These are phyloP conservation scores for Sclerotinia nivalis DNA, from an alignment of 2,329 filamentous ascomycete species.

Conservation along the genomic window DNA sequence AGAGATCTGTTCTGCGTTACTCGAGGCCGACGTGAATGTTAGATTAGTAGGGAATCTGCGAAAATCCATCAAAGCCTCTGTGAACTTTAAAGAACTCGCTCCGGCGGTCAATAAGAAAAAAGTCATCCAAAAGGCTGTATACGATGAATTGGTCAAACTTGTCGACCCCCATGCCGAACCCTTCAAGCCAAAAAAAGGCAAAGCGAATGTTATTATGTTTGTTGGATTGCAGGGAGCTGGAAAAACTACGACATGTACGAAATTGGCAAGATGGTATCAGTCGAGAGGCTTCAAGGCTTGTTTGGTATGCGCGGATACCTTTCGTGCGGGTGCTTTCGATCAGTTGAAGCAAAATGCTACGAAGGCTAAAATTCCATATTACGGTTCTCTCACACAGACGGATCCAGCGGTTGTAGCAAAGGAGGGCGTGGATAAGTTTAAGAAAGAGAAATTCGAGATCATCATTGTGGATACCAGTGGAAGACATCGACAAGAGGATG, in stretches of 20 bases:
- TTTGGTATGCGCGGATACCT: conserved; percentile 95
- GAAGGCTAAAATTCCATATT: conserved; percentile 99
- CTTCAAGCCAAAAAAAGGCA: conserved; percentile 96
- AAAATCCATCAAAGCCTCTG: conserved; percentile 84
- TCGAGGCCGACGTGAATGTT: conserved; percentile 97
- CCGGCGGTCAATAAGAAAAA: conserved; percentile 97
- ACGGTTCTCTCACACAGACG: conserved; percentile 92
- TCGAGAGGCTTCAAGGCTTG: conserved; percentile 90
- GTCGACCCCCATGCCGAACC: conserved; percentile 94
- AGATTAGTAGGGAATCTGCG: conserved; percentile 87
- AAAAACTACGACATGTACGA: conserved; percentile 98
- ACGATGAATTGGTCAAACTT: conserved; percentile 92
- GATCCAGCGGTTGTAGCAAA: conserved; percentile 90
- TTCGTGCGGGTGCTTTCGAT: conserved; percentile 96
- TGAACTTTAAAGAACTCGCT: conserved; percentile 93
- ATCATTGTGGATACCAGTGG: conserved; percentile 98
- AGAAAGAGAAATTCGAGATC: conserved; percentile 96
- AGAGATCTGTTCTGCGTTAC: conserved; percentile 91
- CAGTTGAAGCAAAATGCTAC: conserved; percentile 98
- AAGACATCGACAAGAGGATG: conserved; percentile 90
- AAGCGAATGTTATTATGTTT: conserved; percentile 98
- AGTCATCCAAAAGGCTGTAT: conserved; percentile 95
- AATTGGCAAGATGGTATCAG: conserved; percentile 92
- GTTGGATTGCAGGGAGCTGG: conserved; percentile 96
- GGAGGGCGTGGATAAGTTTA: conserved; percentile 98